These are phyloP conservation scores for Penicillium pulvis DNA, from an alignment of 495 filamentous ascomycete species.

Conservation along the genomic window DNA sequence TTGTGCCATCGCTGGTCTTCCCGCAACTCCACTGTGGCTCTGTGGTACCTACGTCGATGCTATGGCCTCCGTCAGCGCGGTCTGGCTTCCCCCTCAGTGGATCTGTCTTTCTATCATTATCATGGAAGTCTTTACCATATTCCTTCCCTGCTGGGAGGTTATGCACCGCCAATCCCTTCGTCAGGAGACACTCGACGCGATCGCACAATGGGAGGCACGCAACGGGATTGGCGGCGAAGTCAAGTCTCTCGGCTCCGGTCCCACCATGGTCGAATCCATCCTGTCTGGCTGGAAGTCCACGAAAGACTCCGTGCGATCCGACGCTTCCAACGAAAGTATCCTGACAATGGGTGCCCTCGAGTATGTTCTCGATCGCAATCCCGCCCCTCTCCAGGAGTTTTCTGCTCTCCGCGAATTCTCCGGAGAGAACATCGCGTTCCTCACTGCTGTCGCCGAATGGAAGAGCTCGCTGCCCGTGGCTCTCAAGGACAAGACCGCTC, in stretches of 20 bases:
- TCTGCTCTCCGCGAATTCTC: conserved; percentile 65
- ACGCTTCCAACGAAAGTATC: conserved; percentile 41
- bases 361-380: conserved; percentile 56
- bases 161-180: conserved; percentile 50
- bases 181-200: conserved; percentile 39
- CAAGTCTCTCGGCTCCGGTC: conserved; percentile 32
- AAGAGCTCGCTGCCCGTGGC: conserved; percentile 34
- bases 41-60: conserved; percentile 58
- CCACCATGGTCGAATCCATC: conserved; percentile 36
- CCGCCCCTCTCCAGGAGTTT: conserved; percentile 58
- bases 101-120: conserved; percentile 55
- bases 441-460: conserved; percentile 59
- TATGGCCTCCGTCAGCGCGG: conserved; percentile 56
- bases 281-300: conserved; percentile 38
- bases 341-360: conserved; percentile 63
- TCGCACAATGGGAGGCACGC: conserved; percentile 37
- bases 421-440: conserved; percentile 69
- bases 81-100: conserved; percentile 60
- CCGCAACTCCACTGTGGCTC: conserved; percentile 68
- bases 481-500: conserved; percentile 19
- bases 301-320: conserved; percentile 28
- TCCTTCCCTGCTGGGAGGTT: conserved; percentile 58
- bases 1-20: conserved; percentile 60
- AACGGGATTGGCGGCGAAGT: conserved; percentile 28
- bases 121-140: conserved; percentile 56